Conservation (phyloP, 2,329 filamentous ascomycete genomes). For the Pseudogymnoascus sp. region DNA sequence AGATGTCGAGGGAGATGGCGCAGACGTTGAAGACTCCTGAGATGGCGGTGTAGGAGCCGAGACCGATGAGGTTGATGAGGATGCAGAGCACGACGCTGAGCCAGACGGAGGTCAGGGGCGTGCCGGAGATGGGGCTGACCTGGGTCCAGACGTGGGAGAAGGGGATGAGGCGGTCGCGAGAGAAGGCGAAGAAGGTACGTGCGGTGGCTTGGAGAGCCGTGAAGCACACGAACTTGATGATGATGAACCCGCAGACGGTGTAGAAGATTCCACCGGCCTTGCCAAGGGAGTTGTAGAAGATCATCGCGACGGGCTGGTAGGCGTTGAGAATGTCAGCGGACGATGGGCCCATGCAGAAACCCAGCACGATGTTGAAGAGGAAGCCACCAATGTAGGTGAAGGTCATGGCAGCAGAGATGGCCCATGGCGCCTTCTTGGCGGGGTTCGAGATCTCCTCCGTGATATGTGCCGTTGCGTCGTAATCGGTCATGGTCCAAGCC, state of each 20-base stretch:
- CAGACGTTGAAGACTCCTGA: conserved; percentile 46
- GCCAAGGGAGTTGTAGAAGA: conserved; percentile 51
- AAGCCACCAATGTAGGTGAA: conserved; percentile 49
- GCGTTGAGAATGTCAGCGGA: conserved; percentile 34
- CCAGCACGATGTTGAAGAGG: conserved; percentile 50
- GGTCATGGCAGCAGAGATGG: conserved; percentile 46
- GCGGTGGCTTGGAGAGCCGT: conserved; percentile 46
- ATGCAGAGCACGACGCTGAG: conserved; percentile 46
- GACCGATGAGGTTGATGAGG: conserved; percentile 49
- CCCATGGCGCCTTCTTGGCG: conserved; percentile 45
- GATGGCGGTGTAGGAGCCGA: conserved; percentile 47
- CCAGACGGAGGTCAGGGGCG: conserved; percentile 48
- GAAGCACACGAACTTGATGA: conserved; percentile 52
- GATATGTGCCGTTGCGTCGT: conserved; percentile 40
- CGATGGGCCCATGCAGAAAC: conserved; percentile 45
- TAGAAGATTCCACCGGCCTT: conserved; percentile 45
- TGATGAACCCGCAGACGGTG: conserved; percentile 47
- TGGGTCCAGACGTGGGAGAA: conserved; percentile 41
- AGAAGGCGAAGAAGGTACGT: conserved; percentile 47
- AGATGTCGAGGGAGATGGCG: conserved; percentile 47
- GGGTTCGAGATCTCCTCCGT: conserved; percentile 45
- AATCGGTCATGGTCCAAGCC: conserved; percentile 53
- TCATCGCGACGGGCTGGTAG: conserved; percentile 46
- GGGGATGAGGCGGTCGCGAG: conserved; percentile 43
- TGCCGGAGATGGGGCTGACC: conserved; percentile 40